Evolutionary conservation across 2,329 filamentous ascomycete genomes (phyloP).

Genomic region (Falciphora oryzae): DNA sequence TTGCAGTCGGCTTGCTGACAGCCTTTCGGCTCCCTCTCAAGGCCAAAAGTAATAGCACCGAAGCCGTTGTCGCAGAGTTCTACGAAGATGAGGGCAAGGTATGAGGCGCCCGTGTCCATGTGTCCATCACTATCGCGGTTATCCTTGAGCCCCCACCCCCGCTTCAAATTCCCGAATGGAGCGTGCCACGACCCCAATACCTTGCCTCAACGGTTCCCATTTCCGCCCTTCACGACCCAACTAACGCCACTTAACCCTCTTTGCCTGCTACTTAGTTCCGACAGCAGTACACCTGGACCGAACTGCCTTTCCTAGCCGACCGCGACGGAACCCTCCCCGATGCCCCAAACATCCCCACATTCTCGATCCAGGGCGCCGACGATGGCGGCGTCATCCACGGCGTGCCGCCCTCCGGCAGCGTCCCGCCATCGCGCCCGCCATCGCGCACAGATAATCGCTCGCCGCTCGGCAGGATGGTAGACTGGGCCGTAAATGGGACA

Average conservation of each 20-base stretch:
- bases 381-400: conserved; percentile 38
- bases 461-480: conserved; percentile 46
- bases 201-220: background rate
- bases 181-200: too few species aligned
- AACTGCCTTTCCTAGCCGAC: conserved; percentile 45
- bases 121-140: background rate
- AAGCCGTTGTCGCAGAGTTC: conserved; percentile 45
- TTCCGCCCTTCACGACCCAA: background rate
- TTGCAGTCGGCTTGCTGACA: conserved; percentile 3
- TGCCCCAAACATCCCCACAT: conserved; percentile 32
- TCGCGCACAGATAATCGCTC: conserved; percentile 47
- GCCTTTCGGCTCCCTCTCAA: conserved; percentile 15
- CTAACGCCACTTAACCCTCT: background rate
- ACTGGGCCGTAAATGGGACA: conserved; percentile 38
- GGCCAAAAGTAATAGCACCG: conserved; percentile 40
- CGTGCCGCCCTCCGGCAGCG: conserved; percentile 34
- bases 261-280: conserved; percentile 31
- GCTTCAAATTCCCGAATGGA: background rate
- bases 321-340: conserved; percentile 37
- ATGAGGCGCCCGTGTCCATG: conserved; percentile 6
- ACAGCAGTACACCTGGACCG: conserved; percentile 50
- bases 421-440: conserved; percentile 55
- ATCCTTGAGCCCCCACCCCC: background rate
- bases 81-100: conserved; percentile 44
- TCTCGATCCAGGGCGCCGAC: conserved; percentile 50